Evolutionary conservation across 495 filamentous ascomycete genomes (phyloP).

Genomic region (Daldinia vernicosa): DNA sequence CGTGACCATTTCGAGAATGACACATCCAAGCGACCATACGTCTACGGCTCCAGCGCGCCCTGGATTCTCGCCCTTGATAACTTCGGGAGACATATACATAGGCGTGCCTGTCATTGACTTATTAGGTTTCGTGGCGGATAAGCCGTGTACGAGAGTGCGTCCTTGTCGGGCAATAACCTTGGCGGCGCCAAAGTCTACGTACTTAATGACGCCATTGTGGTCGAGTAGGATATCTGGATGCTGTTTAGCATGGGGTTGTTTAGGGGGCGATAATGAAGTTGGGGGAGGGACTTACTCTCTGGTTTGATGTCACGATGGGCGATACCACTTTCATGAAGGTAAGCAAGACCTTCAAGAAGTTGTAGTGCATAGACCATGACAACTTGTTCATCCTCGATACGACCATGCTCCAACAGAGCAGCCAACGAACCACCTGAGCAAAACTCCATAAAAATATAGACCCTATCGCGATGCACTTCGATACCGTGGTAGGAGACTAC

Average conservation of each 20-base stretch:
- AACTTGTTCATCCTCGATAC: constrained; percentile 97
- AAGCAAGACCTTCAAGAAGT: constrained; percentile 93
- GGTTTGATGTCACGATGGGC: constrained; percentile 98
- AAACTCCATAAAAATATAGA: constrained; percentile 99
- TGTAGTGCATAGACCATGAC: constrained; percentile 98
- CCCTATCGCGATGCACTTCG: constrained; percentile 96
- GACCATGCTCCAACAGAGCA: constrained; percentile 87
- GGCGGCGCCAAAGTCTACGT: constrained; percentile 97
- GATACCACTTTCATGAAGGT: constrained; percentile 88
- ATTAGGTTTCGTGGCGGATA: constrained; percentile 72
- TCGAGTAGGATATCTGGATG: constrained; percentile 88
- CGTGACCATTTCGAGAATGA: constrained; percentile 97
- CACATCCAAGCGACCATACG: constrained; percentile 96
- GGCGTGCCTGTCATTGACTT: constrained; percentile 97
- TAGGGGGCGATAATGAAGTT: not conserved
- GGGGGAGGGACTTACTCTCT: constrained; percentile 72
- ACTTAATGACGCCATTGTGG: constrained; percentile 98
- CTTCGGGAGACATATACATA: constrained; percentile 99
- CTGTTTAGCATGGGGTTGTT: constrained; percentile 11
- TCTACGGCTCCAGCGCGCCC: constrained; percentile 89
- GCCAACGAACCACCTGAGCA: constrained; percentile 96
- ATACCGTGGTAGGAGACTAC: constrained; percentile 98
- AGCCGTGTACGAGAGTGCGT: constrained; percentile 76
- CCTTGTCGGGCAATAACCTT: constrained; percentile 97
- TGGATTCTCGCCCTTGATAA: constrained; percentile 84